A percentile compares a stretch with the other conserved stretches of the same genome.
phyloP scores from a whole-genome alignment of 2,329 filamentous ascomycete species.

The Xylaria sp. region DNA sequence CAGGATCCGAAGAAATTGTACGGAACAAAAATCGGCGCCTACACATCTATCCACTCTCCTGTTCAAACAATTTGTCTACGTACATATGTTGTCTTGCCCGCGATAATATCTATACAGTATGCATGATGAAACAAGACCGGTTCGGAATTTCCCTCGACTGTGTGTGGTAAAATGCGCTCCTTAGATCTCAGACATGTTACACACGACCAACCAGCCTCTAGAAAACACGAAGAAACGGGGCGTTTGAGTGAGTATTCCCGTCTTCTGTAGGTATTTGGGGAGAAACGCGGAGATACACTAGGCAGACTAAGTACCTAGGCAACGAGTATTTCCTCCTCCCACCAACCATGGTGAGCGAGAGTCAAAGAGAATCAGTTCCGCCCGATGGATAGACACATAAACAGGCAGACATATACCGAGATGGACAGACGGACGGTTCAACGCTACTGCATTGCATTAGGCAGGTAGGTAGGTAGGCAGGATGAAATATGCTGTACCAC shows the following conservation, averaged over 20 bases:
- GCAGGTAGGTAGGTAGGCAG: background rate
- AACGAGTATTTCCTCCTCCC: background rate
- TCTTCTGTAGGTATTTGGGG: no score
- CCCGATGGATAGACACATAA: no score
- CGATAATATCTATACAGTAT: background rate
- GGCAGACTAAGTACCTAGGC: no score
- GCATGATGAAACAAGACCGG: background rate
- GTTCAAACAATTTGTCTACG: background rate
- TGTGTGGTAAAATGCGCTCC: background rate
- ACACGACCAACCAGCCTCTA: no score
- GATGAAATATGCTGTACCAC: background rate
- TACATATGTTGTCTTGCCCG: no score
- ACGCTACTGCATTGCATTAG: background rate
- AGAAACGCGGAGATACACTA: no score
- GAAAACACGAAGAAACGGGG: no score
- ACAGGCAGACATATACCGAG: no score
- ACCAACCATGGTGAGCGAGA: background rate
- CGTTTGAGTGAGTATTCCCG: no score
- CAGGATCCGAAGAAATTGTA: background rate
- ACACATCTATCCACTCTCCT: background rate
- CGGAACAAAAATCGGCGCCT: background rate
- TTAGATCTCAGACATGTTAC: conserved; percentile 8
- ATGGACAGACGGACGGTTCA: background rate
- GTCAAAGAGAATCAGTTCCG: background rate
- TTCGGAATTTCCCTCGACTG: background rate